Conservation (phyloP, 176 grass and related monocot species). For the Bonia amplexicaulis region DNA sequence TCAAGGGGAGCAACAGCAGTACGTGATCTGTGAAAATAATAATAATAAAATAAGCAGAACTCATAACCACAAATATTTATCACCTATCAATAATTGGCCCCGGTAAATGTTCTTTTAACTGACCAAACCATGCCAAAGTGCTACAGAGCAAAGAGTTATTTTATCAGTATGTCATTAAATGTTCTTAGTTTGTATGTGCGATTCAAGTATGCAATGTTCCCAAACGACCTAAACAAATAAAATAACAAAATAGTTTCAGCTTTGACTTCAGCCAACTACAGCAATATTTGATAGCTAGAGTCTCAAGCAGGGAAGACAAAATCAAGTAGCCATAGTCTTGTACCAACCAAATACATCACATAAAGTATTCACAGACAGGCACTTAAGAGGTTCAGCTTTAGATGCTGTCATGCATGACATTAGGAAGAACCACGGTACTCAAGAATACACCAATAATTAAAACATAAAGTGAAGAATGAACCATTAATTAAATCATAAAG, state of each 20-base stretch:
- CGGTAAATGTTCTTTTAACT: background rate
- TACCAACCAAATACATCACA: background rate
- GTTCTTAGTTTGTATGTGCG: background rate
- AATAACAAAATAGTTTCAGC: background rate
- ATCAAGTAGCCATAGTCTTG: conserved; percentile 17
- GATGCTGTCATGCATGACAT: background rate
- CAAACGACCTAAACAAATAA: background rate
- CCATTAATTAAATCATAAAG: background rate
- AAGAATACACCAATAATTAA: background rate
- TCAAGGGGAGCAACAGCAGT: conserved; percentile 99
- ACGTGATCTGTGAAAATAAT: conserved; percentile 59
- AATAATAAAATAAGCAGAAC: background rate
- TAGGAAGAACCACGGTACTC: background rate
- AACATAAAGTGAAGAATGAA: background rate
- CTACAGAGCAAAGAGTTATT: background rate
- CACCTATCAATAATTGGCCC: background rate
- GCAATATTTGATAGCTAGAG: conserved; percentile 3
- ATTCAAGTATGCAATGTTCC: background rate
- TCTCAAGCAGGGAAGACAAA: conserved; percentile 18
- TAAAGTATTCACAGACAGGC: background rate
- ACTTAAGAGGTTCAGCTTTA: background rate
- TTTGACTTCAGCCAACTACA: background rate
- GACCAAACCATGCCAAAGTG: background rate
- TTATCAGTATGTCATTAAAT: background rate
- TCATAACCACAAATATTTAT: background rate